Conservation (phyloP, 139 green algal species). For the Chlamydomonas eustigma region DNA sequence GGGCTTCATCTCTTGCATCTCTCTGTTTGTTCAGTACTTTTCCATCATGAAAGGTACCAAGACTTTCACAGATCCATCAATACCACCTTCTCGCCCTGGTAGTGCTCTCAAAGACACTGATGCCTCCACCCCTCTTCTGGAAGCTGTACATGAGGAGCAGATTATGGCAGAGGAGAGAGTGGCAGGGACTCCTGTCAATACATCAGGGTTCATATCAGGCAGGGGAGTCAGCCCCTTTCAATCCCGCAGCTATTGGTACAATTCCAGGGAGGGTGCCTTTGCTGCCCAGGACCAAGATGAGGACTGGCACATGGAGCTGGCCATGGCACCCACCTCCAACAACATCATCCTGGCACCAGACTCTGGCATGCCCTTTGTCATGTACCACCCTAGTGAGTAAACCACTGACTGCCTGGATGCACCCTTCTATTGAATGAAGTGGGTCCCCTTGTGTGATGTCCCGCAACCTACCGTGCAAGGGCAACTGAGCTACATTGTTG, state of each 20-base stretch:
- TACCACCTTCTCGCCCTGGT: no score
- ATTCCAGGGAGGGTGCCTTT: not conserved
- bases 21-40: constrained; percentile 26
- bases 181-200: not conserved
- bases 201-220: no score
- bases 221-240: not conserved
- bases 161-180: not conserved
- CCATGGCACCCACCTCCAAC: not conserved
- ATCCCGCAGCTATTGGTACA: not conserved
- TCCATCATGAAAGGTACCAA: constrained; percentile 2
- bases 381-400: not conserved
- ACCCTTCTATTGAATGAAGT: no score
- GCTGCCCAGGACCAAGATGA: not conserved
- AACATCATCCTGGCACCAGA: constrained; percentile 18
- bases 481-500: no score
- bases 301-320: constrained; percentile 12
- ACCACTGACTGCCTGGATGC: not conserved
- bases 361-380: constrained; percentile 7
- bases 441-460: no score
- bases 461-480: no score
- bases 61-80: not conserved
- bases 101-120: not conserved
- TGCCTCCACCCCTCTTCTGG: not conserved
- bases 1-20: constrained; percentile 15
- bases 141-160: not conserved